Evolutionary conservation across 176 grass and related monocot genomes (phyloP).

Genomic region (Tuctoria greenei): DNA sequence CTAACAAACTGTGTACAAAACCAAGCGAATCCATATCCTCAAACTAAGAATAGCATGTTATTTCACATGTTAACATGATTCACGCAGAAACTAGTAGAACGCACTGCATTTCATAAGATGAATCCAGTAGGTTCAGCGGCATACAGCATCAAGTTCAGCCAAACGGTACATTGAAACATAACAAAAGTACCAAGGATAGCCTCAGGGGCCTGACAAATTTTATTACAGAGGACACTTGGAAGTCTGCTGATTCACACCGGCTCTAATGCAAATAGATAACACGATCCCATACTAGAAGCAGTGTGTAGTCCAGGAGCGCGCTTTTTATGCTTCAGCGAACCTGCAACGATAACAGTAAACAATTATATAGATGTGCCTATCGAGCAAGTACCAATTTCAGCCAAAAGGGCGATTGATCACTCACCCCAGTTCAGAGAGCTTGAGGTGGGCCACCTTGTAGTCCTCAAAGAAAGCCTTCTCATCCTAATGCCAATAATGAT

Average conservation of each 20-base stretch:
- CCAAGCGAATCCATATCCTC: too few relatives aligned
- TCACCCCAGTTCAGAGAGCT: constrained; percentile 86
- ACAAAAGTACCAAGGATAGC: constrained; percentile 1
- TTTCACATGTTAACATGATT: too few relatives aligned
- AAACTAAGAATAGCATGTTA: too few relatives aligned
- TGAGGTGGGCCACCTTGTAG: constrained; percentile 81
- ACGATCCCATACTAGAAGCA: background rate
- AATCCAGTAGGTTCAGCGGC: constrained; percentile 6
- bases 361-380: background rate
- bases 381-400: background rate
- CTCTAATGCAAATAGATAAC: constrained; percentile 27
- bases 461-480: constrained; percentile 93
- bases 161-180: background rate
- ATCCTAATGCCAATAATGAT: constrained; percentile 44
- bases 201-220: constrained; percentile 17
- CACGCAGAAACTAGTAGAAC: background rate
- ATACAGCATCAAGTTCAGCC: constrained; percentile 12
- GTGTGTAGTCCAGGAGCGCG: background rate
- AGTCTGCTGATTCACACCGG: constrained; percentile 30
- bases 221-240: constrained; percentile 39
- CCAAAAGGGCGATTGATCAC: background rate
- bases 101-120: constrained; percentile 12
- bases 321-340: constrained; percentile 61
- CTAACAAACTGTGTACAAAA: too few relatives aligned
- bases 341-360: constrained; percentile 29